phyloP scores from a whole-genome alignment of 495 filamentous ascomycete species.

The Aspergillus wentii region DNA sequence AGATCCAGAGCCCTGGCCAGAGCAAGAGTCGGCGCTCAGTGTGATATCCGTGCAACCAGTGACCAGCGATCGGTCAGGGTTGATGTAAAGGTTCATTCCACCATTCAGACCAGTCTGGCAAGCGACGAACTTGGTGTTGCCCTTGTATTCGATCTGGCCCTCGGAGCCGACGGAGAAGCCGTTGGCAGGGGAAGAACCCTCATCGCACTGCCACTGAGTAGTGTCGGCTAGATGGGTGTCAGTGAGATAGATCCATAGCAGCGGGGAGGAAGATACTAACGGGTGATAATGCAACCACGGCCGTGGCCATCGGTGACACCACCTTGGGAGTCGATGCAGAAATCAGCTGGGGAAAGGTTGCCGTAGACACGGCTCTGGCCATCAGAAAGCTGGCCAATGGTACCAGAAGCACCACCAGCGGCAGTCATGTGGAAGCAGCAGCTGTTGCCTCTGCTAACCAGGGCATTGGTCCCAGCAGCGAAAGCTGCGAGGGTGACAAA shows the following conservation, averaged over 20 bases:
- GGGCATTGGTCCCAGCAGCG: conserved; percentile 33
- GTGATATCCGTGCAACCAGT: conserved; percentile 42
- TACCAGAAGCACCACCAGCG: conserved; percentile 40
- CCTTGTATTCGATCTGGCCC: conserved; percentile 40
- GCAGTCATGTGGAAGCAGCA: conserved; percentile 51
- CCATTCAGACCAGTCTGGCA: conserved; percentile 47
- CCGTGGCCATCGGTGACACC: conserved; percentile 47
- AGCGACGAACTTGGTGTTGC: conserved; percentile 44
- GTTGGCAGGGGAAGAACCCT: conserved; percentile 35
- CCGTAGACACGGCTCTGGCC: conserved; percentile 52
- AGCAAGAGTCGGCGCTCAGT: conserved; percentile 46
- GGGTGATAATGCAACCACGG: conserved; percentile 55
- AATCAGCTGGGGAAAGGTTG: conserved; percentile 30
- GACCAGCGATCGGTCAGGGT: conserved; percentile 33
- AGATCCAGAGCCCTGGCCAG: conserved; percentile 18
- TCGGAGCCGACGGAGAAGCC: conserved; percentile 47
- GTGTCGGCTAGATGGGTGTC: conserved; percentile 39
- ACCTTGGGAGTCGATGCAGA: conserved; percentile 43
- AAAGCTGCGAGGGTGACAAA: conserved; percentile 32
- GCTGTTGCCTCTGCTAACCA: conserved; percentile 29
- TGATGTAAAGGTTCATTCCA: conserved; percentile 49
- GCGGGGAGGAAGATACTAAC: conserved; percentile 22
- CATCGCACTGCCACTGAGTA: conserved; percentile 63
- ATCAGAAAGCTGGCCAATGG: conserved; percentile 48
- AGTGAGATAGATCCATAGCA: conserved; percentile 4